Conservation (phyloP, 805 yeast genomes). For the Yamadazyma olivae region DNA sequence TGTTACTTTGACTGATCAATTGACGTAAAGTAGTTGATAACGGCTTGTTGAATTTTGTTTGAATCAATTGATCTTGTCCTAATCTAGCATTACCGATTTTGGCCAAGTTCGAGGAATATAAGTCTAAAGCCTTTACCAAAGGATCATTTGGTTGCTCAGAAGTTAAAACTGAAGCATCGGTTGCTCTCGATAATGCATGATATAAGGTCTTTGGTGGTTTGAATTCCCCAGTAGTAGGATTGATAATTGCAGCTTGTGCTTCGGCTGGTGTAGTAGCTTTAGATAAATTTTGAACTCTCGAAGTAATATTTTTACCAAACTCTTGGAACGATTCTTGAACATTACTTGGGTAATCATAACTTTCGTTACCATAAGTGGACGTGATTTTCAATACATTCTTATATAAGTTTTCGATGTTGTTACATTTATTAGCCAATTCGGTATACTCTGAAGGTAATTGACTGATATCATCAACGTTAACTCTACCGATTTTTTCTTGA, state of each 20-base stretch:
- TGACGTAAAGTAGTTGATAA: conserved; percentile 60
- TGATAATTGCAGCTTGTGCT: conserved; percentile 68
- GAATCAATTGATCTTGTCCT: conserved; percentile 75
- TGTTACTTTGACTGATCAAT: conserved; percentile 59
- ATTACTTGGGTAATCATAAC: conserved; percentile 81
- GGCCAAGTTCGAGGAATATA: conserved; percentile 66
- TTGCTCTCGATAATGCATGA: conserved; percentile 78
- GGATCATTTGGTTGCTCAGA: conserved; percentile 43
- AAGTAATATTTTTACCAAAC: conserved; percentile 61
- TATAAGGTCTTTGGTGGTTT: conserved; percentile 76
- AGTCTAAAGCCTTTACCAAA: conserved; percentile 59
- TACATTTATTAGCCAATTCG: conserved; percentile 38
- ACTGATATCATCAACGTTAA: conserved; percentile 60
- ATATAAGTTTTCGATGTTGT: conserved; percentile 39
- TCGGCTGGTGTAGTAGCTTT: conserved; percentile 76
- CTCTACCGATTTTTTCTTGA: conserved; percentile 77
- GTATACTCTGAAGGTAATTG: conserved; percentile 82
- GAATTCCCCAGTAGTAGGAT: conserved; percentile 37
- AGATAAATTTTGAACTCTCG: conserved; percentile 63
- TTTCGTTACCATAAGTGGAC: conserved; percentile 64
- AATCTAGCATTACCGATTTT: conserved; percentile 80
- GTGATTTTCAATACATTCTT: conserved; percentile 41
- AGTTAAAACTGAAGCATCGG: conserved; percentile 49
- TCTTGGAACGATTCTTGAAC: conserved; percentile 73
- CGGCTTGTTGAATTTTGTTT: conserved; percentile 64